A percentile compares a stretch with the other conserved stretches of the same genome.
Evolutionary conservation across 2,329 filamentous ascomycete genomes (phyloP).

Genomic region (Aspergillus sp.): DNA sequence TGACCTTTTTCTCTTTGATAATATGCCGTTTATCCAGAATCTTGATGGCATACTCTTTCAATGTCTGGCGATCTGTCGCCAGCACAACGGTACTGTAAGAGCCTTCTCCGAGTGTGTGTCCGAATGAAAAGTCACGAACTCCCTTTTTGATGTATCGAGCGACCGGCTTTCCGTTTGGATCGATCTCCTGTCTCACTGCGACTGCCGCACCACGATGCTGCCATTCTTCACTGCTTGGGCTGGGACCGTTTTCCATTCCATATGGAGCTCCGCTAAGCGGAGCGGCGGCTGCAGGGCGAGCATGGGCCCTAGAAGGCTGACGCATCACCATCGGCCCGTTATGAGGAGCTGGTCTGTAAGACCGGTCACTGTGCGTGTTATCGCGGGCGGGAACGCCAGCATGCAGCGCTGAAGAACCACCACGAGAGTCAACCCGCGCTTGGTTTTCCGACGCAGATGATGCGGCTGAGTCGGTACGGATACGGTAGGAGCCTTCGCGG

Average conservation of each 20-base stretch:
- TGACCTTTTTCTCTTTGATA: conserved; percentile 99
- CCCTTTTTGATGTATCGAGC: conserved; percentile 89
- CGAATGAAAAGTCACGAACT: conserved; percentile 93
- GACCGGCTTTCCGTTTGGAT: conserved; percentile 74
- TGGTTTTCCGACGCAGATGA: conserved; percentile 52
- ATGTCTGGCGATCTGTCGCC: conserved; percentile 84
- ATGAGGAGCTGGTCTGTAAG: conserved; percentile 56
- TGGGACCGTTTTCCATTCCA: conserved; percentile 50
- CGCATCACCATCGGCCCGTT: conserved; percentile 65
- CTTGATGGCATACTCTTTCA: conserved; percentile 97
- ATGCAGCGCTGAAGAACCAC: conserved; percentile 52
- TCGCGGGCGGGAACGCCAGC: conserved; percentile 60
- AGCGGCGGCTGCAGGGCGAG: conserved; percentile 35
- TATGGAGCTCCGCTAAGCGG: conserved; percentile 43
- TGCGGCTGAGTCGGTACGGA: conserved; percentile 53
- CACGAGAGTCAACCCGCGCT: conserved; percentile 57
- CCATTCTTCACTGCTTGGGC: conserved; percentile 80
- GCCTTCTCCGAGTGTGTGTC: conserved; percentile 82
- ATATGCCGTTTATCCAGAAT: conserved; percentile 97
- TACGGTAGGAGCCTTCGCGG: conserved; percentile 44
- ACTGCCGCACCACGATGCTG: conserved; percentile 90
- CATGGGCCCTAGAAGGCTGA: conserved; percentile 66
- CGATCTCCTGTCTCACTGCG: conserved; percentile 71
- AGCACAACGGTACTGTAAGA: conserved; percentile 96
- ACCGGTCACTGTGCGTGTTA: conserved; percentile 60